Evolutionary conservation across 306 rosid species (phyloP), one percentile per base, ranked within the genome.

Genomic region (Arachis stenosperma): DNA sequence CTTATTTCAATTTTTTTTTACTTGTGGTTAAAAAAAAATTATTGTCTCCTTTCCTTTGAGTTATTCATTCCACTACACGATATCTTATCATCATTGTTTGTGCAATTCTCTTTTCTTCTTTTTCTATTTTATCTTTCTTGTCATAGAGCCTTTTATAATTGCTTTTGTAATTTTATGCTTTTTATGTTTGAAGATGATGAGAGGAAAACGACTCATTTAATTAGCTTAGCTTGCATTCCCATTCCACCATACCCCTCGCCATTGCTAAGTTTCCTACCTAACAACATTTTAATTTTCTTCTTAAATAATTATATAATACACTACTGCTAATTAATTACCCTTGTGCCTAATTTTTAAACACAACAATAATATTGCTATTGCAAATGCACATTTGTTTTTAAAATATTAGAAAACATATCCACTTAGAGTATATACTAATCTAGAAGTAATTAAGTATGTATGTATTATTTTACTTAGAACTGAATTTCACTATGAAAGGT

Each of bases 231-330:
- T 33, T 33, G 37, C 37, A 33, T 33, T 33, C 37, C 79, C 84
- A 75, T 65, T 80, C 85, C 84, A 80, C 37, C 37, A 33, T 4
- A 33, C 4, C 37, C 37, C 37, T 71, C 79, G 56, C 51, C 22
- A 65, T 66, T 15, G 81, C 78, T 62, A 75, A 92, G 87, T 81
- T 69, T 83, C 86, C 84, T 70, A 82, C 84, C 87, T 77, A 86
- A 83, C 85, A 72, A 2, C 52, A 7, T 67, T 37, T 13, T 48
- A 6, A 22, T 51, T 61, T 46, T 9, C 51, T 46, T 50, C n/a
- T 33, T 33, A 33, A 33, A 33, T 33, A 33, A 33, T 33, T 33
- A 33, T 33, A 33, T 33, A 33, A 33, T 33, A 33, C 3, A 33
- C 3, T 33, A 2, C 37, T 33, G 4, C 37, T 33, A 33, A 33